Percentiles rank a stretch among this genome's conserved stretches.
Conservation (phyloP, 495 filamentous ascomycete species). For the Xylaria venustula region DNA sequence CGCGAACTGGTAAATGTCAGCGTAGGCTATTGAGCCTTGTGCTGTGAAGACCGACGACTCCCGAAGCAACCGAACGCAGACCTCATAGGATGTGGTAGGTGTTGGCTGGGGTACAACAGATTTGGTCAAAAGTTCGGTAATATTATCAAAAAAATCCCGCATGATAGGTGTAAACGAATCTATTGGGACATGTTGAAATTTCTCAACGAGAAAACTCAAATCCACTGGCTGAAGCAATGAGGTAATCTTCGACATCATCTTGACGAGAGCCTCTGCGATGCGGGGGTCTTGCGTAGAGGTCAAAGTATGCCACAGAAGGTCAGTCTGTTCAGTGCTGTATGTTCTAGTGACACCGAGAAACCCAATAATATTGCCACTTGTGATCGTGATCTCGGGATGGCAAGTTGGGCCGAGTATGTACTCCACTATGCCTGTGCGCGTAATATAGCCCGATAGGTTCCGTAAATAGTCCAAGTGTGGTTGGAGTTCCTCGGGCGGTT, state of each 20-base stretch:
- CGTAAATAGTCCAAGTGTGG: conserved; percentile 49
- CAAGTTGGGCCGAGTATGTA: conserved; percentile 91
- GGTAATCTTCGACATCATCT: conserved; percentile 69
- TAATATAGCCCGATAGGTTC: conserved; percentile 65
- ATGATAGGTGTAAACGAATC: conserved; percentile 52
- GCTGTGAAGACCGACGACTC: conserved; percentile 53
- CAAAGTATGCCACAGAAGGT: conserved; percentile 82
- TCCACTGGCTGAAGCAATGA: conserved; percentile 54
- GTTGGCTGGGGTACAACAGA: conserved; percentile 13
- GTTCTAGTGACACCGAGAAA: conserved; percentile 81
- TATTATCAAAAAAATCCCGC: conserved; percentile 48
- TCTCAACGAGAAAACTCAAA: conserved; percentile 71
- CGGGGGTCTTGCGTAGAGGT: conserved; percentile 81
- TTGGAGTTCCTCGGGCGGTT: conserved; percentile 35
- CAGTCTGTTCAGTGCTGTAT: conserved; percentile 70
- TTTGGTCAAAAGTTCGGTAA: conserved; percentile 31
- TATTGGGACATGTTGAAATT: conserved; percentile 69
- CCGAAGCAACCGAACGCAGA: conserved; percentile 67
- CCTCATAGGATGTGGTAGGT: conserved; percentile 43
- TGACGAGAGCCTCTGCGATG: conserved; percentile 73
- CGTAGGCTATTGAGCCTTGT: conserved; percentile 39
- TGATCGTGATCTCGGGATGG: conserved; percentile 81
- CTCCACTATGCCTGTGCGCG: conserved; percentile 65
- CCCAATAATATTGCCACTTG: conserved; percentile 79
- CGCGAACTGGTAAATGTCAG: conserved; percentile 60